Percentiles rank a stretch among this genome's conserved stretches.
phyloP scores from a whole-genome alignment of 129 eudicot genomes.

The Tagetes patula region DNA sequence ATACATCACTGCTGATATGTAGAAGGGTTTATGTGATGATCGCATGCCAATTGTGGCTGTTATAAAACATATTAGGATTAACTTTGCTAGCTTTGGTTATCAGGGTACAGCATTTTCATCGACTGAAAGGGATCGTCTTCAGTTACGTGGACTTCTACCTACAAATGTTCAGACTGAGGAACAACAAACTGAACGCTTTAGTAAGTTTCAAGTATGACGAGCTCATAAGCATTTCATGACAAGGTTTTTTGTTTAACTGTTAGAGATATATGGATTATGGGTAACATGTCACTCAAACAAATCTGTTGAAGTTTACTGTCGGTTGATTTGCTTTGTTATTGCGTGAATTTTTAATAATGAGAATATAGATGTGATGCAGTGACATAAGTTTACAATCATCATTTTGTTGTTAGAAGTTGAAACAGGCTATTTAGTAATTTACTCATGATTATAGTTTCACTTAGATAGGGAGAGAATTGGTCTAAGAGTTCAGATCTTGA shows the following conservation, averaged over 20 bases:
- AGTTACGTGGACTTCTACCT: conserved; percentile 96
- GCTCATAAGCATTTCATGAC: conserved; percentile 10
- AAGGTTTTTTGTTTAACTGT: conserved; percentile 10
- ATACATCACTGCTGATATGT: background rate
- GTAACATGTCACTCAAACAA: background rate
- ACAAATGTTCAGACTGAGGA: conserved; percentile 72
- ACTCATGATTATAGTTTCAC: background rate
- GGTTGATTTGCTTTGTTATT: background rate
- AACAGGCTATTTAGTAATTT: background rate
- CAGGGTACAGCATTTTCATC: conserved; percentile 93
- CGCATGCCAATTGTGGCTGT: background rate
- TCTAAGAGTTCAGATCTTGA: background rate
- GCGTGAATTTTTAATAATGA: conserved; percentile 8
- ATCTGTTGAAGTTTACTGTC: background rate
- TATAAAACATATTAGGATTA: background rate
- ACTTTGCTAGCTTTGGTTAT: conserved; percentile 19
- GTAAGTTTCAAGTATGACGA: conserved; percentile 44
- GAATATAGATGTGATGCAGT: background rate
- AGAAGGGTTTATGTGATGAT: conserved; percentile 6
- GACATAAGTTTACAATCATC: background rate
- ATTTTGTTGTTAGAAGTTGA: background rate
- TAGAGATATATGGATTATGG: background rate
- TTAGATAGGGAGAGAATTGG: background rate
- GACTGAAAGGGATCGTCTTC: conserved; percentile 95
- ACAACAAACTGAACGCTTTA: conserved; percentile 87